phyloP scores from a whole-genome alignment of 2,329 filamentous ascomycete species.

The Calonectria hongkongensis region DNA sequence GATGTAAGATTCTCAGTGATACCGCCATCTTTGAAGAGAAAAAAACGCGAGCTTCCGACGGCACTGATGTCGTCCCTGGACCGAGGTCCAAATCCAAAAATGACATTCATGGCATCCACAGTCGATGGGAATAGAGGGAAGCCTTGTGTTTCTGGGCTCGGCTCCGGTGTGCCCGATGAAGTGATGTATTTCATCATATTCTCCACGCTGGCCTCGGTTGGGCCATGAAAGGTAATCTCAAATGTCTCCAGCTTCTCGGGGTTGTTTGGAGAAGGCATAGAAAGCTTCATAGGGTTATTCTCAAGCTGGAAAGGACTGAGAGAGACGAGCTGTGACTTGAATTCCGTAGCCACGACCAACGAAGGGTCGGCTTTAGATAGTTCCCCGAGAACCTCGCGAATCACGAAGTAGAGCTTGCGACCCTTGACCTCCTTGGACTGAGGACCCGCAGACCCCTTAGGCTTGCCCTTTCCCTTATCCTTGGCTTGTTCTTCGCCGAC shows the following conservation, averaged over 20 bases:
- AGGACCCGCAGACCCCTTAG: constrained; percentile 29
- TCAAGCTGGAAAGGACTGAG: constrained; percentile 60
- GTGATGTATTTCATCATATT: constrained; percentile 66
- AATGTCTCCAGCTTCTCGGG: constrained; percentile 59
- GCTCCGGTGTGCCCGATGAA: constrained; percentile 60
- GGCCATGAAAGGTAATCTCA: constrained; percentile 64
- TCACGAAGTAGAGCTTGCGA: constrained; percentile 65
- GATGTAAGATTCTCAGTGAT: constrained; percentile 55
- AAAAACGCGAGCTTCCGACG: constrained; percentile 70
- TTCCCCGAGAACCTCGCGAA: constrained; percentile 61
- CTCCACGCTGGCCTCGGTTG: constrained; percentile 61
- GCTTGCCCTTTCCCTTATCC: constrained; percentile 35
- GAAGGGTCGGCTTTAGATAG: constrained; percentile 58
- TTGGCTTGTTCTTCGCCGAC: constrained; percentile 32
- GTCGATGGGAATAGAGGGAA: constrained; percentile 71
- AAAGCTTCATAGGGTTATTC: constrained; percentile 59
- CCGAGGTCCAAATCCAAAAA: constrained; percentile 68
- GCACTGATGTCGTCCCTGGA: constrained; percentile 60
- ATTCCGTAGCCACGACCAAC: constrained; percentile 67
- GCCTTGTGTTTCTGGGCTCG: constrained; percentile 57
- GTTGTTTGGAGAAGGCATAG: constrained; percentile 58
- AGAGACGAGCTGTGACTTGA: constrained; percentile 69
- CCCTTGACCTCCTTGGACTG: constrained; percentile 61
- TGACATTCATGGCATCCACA: constrained; percentile 71
- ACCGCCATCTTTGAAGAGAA: constrained; percentile 61